Evolutionary conservation across 2,329 filamentous ascomycete species (phyloP).

Genomic region (Stenocarpella maydis): DNA sequence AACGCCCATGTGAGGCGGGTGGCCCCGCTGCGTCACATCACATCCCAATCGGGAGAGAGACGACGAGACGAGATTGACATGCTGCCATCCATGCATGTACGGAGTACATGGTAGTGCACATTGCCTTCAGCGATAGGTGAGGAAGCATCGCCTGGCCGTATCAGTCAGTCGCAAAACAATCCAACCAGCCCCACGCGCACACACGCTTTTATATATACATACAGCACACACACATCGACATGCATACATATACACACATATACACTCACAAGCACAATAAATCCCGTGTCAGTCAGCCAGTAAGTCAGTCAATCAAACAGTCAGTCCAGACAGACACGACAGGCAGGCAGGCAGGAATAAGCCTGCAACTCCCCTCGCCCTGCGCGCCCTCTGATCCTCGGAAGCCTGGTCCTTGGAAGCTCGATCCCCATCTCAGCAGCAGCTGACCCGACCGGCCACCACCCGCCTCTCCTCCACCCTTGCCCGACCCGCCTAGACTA

Average conservation of each 20-base stretch:
- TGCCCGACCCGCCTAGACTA: not conserved
- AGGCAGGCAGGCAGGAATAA: no score
- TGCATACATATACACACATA: not conserved
- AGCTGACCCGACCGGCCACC: constrained; percentile 8
- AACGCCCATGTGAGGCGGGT: constrained; percentile 9
- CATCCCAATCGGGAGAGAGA: not conserved
- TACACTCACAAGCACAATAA: not conserved
- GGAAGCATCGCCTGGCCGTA: constrained; percentile 13
- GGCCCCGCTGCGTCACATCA: constrained; percentile 22
- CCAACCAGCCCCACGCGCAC: constrained; percentile 2
- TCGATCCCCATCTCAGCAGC: not conserved
- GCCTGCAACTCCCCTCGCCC: no score
- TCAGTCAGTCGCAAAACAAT: constrained; percentile 11
- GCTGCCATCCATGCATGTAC: no score
- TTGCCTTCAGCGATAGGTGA: constrained; percentile 24
- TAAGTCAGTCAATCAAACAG: no score
- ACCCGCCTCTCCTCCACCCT: not conserved
- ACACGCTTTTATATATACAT: not conserved
- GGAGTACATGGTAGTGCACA: not conserved
- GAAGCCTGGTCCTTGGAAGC: constrained; percentile 14
- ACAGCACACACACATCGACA: not conserved
- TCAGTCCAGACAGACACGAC: no score
- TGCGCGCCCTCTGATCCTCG: constrained; percentile 16
- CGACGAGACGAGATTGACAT: no score
- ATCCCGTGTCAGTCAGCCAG: no score